Evolutionary conservation across 1,139 yeast species (phyloP), one percentile per base, ranked within the genome.

Genomic region (Casaregolazyma suthepensis): DNA sequence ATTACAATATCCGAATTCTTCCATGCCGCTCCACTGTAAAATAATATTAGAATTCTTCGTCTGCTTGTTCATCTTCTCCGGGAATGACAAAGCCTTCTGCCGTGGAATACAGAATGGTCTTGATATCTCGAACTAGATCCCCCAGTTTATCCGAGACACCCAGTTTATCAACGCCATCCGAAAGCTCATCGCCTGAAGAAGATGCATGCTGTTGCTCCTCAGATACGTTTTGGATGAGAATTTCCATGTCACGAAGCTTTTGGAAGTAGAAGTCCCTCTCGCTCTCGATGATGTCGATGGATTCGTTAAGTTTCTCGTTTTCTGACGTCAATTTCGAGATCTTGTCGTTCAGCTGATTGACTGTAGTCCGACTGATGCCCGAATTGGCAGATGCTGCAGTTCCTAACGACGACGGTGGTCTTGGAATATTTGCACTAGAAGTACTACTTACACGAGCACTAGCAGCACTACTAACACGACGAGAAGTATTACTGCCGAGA

Each of bases 251-350:
- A 57, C 96, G 79, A 52, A 93, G 75, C 71, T 93, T 93, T 63
- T 86, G 85, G 71, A 88, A 93, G 69, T 93, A 93, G 64, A 93
- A 90, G 66, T 88, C 87, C 57, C 98, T 80, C 66, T 94, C 99
- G 0, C 66, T 57, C 45, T 61, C 64, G 55, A 87, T 74, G 29
- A 66, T 57, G 46, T 66, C 70, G 18, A 19, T 59, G 7, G 68
- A 64, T 57, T 82, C 84, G 29, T 72, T 72, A 45, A 81, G 63
- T 61, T 85, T 88, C 15, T 75, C 75, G 31, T 71, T 73, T 49
- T 77, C 73, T 1, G 65, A 66, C 19, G 71, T 70, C 46, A 82
- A 67, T 51, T 76, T 78, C 9, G 67, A 62, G 20, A 65, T 63
- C 56, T 56, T 54, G 35, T 59, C 64, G 44, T 56, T 59, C 9